Base-by-base conservation (phyloP, 495 filamentous ascomycete species). In the Tuber brumale region DNA sequence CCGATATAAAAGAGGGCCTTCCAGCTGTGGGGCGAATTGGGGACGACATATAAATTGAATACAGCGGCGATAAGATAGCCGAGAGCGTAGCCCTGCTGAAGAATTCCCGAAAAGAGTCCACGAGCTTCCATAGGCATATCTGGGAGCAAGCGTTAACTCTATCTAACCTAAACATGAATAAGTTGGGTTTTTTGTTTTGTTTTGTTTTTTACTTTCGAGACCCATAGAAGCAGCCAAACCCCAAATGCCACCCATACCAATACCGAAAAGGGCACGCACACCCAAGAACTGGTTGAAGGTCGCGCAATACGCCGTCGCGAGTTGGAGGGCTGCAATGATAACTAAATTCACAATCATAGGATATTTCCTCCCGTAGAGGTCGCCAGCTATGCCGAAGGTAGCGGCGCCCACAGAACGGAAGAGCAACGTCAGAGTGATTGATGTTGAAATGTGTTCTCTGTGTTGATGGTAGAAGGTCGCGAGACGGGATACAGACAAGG, bases 161-260 rank as follows among this genome's bases (percentile, higher is more conserved):
- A 19, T 8, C 45, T 9, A 10, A n/a, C 6, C 39, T 45, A 21
- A 21, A 31, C 14, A 61, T 39, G 19, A 19, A 35, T 21, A 45
- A 45, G 35, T 41, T 72, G 72, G 70, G n/a, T n/a, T n/a, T n/a
- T n/a, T n/a, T n/a, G n/a, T n/a, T n/a, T n/a, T n/a, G n/a, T n/a
- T 19, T 37, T 51, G 76, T 85, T 75, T 84, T 85, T 76, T 84
- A 86, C 85, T 90, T 78, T 94, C 92, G 43, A 94, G 84, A 0
- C 91, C 92, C 91, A 93, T 94, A 42, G 91, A 91, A 72, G 91
- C 90, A n/a, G 92, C 90, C 81, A 92, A 90, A 69, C 92, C 92
- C 84, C 93, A 94, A 23, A 94, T 89, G 70, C 92, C 92, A 37
- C 92, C 92, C 92, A 94, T 94, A 72, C 92, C 91, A 73, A 94